Evolutionary conservation across 345 rosid species (phyloP), one percentile per base, ranked within the genome.

Genomic region (Citrus sp.): DNA sequence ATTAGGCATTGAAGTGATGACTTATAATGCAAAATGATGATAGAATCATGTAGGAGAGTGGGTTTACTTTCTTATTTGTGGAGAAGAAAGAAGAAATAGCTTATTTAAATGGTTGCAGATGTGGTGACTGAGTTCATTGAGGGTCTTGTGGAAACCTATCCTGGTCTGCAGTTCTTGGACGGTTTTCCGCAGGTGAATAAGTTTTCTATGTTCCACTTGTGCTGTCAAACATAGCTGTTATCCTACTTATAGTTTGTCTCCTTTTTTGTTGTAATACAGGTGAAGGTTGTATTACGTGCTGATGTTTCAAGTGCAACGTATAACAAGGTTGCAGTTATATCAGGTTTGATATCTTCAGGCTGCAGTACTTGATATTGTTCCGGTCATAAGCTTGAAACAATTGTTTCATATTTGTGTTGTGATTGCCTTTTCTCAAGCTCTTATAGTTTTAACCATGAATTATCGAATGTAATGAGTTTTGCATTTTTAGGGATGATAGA

Each of bases 121-220:
- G 97, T 92, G 77, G 99, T 96, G 68, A 96, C 97, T 46, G 99
- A 96, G 85, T 92, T 86, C 86, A 91, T 96, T 60, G 99, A 96
- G 80, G 99, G 99, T 40, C 94, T 96, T 68, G 93, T 89, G 1
- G 99, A 96, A 82, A 92, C 97, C 66, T 96, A 89, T 83, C 93
- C 95, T 22, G 95, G 91, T 74, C 87, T 96, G 68, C 98, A 93
- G 85, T 88, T 90, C 78, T 85, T 96, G 82, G 99, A 92, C 78
- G 99, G 99, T 22, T 92, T 96, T 72, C 99, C 99, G 21, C 92
- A 93, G 98, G 97, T 92, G 69, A 77, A 82, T 69, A 40, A 21
- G 34, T 32, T 56, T 77, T 37, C 58, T 40, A 28, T 27, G 6
- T 42, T 72, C 42, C n/a, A 5, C 68, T 74, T 38, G 18, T 75